Percentiles rank a stretch among this genome's conserved stretches.
Evolutionary conservation across 1,284 basidiomycete species (phyloP).

Genomic region (Boletellus deceptivus): DNA sequence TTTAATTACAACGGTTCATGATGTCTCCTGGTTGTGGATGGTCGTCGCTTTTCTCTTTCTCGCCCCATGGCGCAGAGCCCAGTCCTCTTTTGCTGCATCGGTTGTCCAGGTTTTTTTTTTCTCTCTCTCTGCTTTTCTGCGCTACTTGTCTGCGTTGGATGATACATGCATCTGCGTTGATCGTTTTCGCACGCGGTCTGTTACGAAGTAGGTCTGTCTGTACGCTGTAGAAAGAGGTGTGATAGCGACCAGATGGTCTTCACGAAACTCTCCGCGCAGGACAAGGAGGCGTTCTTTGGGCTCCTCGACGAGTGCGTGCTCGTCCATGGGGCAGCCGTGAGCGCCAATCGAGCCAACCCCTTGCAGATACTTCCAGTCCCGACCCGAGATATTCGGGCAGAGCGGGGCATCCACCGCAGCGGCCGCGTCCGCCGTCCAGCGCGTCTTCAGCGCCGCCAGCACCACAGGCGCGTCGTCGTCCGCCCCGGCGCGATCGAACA

Average conservation of each 20-base stretch:
- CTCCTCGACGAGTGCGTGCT: slow-evolving; percentile 69
- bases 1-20: slow-evolving; percentile 49
- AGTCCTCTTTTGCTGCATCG: not conserved
- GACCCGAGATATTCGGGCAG: slow-evolving; percentile 57
- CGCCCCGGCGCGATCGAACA: slow-evolving; percentile 18
- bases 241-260: slow-evolving; percentile 54
- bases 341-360: not conserved
- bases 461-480: not conserved
- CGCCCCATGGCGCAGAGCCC: not conserved
- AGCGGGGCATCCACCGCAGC: slow-evolving; percentile 24
- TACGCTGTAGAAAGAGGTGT: slow-evolving; percentile 26
- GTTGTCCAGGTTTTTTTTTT: not conserved
- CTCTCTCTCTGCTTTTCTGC: not conserved
- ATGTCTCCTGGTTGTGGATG: slow-evolving; percentile 20
- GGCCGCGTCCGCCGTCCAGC: slow-evolving; percentile 47
- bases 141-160: slow-evolving; percentile 22
- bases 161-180: slow-evolving; percentile 11
- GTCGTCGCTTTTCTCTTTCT: slow-evolving; percentile 14
- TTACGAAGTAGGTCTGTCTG: slow-evolving; percentile 27
- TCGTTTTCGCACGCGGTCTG: slow-evolving; percentile 24
- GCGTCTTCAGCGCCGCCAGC: slow-evolving; percentile 39
- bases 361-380: slow-evolving; percentile 74
- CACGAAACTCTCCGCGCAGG: slow-evolving; percentile 56
- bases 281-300: slow-evolving; percentile 77
- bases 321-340: not conserved